Evolutionary conservation across 2,329 filamentous ascomycete genomes (phyloP).

Genomic region (Penicillium brevicompactum): DNA sequence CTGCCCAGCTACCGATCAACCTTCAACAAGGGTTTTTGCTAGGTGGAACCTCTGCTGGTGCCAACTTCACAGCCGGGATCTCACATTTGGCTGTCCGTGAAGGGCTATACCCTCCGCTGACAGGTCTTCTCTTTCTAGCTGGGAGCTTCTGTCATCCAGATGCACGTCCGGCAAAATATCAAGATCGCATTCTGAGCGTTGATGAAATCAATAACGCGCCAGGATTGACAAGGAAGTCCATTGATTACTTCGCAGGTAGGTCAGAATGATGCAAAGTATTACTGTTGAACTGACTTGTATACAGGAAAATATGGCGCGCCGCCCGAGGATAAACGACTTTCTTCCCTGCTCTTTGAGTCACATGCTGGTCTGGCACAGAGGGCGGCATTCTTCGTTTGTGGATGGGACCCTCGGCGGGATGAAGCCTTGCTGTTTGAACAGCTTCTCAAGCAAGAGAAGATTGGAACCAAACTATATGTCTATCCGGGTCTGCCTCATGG

Average conservation of each 20-base stretch:
- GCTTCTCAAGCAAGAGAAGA: slow-evolving; percentile 37
- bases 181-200: slow-evolving; percentile 35
- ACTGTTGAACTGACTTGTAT: background rate
- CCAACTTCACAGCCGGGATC: slow-evolving; percentile 54
- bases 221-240: slow-evolving; percentile 38
- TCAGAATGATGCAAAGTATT: background rate
- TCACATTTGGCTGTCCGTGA: slow-evolving; percentile 45
- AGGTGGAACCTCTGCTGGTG: slow-evolving; percentile 55
- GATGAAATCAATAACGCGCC: slow-evolving; percentile 37
- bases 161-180: slow-evolving; percentile 44
- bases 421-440: slow-evolving; percentile 53
- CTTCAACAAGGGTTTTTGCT: slow-evolving; percentile 52
- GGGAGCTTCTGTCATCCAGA: slow-evolving; percentile 47
- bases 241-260: slow-evolving; percentile 36
- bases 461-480: slow-evolving; percentile 46
- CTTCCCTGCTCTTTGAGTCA: slow-evolving; percentile 39
- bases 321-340: slow-evolving; percentile 41
- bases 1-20: slow-evolving; percentile 42
- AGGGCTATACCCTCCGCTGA: slow-evolving; percentile 45
- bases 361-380: slow-evolving; percentile 34
- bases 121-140: slow-evolving; percentile 51
- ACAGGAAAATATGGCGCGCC: slow-evolving; percentile 32
- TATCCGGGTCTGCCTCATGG: slow-evolving; percentile 45
- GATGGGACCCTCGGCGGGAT: slow-evolving; percentile 52
- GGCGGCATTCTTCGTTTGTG: slow-evolving; percentile 52